phyloP scores from a whole-genome alignment of 805 yeast species.

The Saturnispora quitensis region DNA sequence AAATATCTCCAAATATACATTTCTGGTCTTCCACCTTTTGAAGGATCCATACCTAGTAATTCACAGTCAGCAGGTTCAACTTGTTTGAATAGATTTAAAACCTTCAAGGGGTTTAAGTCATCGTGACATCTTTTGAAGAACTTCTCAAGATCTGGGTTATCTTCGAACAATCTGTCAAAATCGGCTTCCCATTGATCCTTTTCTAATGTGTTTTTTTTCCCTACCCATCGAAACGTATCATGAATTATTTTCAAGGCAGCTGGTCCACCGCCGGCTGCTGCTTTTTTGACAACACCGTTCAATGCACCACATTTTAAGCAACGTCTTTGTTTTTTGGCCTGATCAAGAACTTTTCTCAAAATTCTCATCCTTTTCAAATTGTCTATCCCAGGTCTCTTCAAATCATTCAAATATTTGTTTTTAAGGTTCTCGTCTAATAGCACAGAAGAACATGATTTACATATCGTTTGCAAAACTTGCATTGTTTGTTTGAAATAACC shows the following conservation, averaged over 20 bases:
- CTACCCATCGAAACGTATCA: constrained; percentile 92
- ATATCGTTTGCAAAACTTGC: constrained; percentile 78
- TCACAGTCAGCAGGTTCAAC: constrained; percentile 85
- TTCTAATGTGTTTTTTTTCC: constrained; percentile 81
- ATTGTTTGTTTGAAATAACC: constrained; percentile 93
- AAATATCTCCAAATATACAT: constrained; percentile 94
- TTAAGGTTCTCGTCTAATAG: constrained; percentile 66
- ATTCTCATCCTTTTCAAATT: constrained; percentile 87
- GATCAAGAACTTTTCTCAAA: constrained; percentile 74
- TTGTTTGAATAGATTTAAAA: constrained; percentile 77
- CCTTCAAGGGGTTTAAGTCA: constrained; percentile 89
- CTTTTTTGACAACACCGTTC: constrained; percentile 96
- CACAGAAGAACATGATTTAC: constrained; percentile 80
- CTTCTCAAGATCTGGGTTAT: constrained; percentile 83
- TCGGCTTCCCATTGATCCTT: constrained; percentile 82
- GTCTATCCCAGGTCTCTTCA: constrained; percentile 82
- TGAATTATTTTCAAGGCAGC: constrained; percentile 94
- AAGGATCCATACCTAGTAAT: constrained; percentile 80
- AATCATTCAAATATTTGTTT: constrained; percentile 61
- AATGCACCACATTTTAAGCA: constrained; percentile 80
- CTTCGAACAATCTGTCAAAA: constrained; percentile 60
- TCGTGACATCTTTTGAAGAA: constrained; percentile 82
- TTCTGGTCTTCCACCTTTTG: constrained; percentile 88
- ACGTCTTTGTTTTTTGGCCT: constrained; percentile 90
- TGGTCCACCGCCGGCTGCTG: constrained; percentile 82